phyloP scores from a whole-genome alignment of 164 flowering plant genomes.

The Akebia trifoliata region DNA sequence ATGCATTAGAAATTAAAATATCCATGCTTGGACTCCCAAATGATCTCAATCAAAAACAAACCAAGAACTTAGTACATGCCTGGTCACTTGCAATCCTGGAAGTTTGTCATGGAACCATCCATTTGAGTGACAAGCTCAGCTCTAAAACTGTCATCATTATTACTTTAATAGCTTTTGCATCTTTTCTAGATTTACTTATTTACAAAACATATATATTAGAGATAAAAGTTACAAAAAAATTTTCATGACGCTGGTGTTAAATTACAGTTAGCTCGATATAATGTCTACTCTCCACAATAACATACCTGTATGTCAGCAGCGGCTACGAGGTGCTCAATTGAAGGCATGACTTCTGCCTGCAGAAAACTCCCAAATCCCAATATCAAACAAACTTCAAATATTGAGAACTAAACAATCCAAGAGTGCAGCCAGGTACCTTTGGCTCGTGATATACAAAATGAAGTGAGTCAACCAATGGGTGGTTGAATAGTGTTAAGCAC shows the following conservation, averaged over 20 bases:
- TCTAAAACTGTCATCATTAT: too few species aligned
- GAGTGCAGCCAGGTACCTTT: slow-evolving; percentile 43
- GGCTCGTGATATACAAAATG: slow-evolving; percentile 82
- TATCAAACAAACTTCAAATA: background rate
- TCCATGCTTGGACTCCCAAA: too few species aligned
- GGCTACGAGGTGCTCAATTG: slow-evolving; percentile 65
- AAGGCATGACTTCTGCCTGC: slow-evolving; percentile 86
- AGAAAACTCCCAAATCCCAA: slow-evolving; percentile 11
- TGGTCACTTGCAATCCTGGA: too few species aligned
- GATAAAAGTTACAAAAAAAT: background rate
- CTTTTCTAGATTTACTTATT: too few species aligned
- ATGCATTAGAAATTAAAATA: too few species aligned
- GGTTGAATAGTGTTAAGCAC: slow-evolving; percentile 76
- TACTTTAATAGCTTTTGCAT: too few species aligned
- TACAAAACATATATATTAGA: too few species aligned
- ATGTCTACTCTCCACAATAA: background rate
- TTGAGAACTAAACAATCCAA: background rate
- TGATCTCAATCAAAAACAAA: too few species aligned
- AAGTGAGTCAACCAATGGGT: slow-evolving; percentile 69
- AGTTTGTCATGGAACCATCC: too few species aligned
- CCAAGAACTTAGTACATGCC: too few species aligned
- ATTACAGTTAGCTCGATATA: background rate
- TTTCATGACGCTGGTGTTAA: background rate
- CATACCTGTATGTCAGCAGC: slow-evolving; percentile 77
- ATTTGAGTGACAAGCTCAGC: too few species aligned